Conservation (phyloP, 2,329 filamentous ascomycete species). For the Venturia pyrina region DNA sequence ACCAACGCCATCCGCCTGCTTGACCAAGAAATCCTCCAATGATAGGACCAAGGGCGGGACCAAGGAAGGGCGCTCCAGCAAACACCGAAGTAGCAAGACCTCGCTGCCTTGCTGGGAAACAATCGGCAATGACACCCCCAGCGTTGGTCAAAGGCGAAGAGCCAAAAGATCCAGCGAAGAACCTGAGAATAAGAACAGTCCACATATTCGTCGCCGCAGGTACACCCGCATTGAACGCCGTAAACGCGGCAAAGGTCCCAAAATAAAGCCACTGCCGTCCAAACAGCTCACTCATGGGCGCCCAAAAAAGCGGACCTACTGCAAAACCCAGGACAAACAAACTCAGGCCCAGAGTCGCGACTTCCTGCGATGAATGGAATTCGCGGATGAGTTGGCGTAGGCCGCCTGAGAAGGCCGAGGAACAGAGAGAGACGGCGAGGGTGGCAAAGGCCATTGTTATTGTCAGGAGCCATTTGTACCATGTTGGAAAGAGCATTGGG, state of each 20-base stretch:
- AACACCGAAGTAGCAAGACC: slow-evolving; percentile 54
- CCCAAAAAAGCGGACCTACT: slow-evolving; percentile 24
- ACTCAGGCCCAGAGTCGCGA: slow-evolving; percentile 32
- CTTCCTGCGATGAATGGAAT: slow-evolving; percentile 29
- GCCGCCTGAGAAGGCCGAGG: slow-evolving; percentile 30
- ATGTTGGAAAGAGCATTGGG: slow-evolving; percentile 29
- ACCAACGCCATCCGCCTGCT: slow-evolving; percentile 59
- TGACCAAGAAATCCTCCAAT: slow-evolving; percentile 57
- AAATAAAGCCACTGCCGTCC: slow-evolving; percentile 46
- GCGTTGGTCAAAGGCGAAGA: slow-evolving; percentile 53
- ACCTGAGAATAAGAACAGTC: slow-evolving; percentile 55
- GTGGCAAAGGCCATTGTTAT: slow-evolving; percentile 32
- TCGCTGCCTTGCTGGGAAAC: slow-evolving; percentile 44
- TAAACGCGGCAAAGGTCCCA: slow-evolving; percentile 46
- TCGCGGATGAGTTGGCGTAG: slow-evolving; percentile 29
- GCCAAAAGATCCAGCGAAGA: slow-evolving; percentile 55
- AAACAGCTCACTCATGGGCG: slow-evolving; percentile 13
- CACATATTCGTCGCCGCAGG: slow-evolving; percentile 48
- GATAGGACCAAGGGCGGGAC: slow-evolving; percentile 55
- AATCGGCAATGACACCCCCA: slow-evolving; percentile 53
- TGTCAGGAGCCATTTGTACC: slow-evolving; percentile 33
- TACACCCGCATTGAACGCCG: slow-evolving; percentile 51
- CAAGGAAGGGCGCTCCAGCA: slow-evolving; percentile 57
- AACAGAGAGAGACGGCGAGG: slow-evolving; percentile 34
- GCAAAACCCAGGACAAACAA: slow-evolving; percentile 35